A percentile compares a stretch with the other conserved stretches of the same genome.
Evolutionary conservation across 2,329 filamentous ascomycete species (phyloP).

Genomic region (Colletotrichum neosansevieriae): DNA sequence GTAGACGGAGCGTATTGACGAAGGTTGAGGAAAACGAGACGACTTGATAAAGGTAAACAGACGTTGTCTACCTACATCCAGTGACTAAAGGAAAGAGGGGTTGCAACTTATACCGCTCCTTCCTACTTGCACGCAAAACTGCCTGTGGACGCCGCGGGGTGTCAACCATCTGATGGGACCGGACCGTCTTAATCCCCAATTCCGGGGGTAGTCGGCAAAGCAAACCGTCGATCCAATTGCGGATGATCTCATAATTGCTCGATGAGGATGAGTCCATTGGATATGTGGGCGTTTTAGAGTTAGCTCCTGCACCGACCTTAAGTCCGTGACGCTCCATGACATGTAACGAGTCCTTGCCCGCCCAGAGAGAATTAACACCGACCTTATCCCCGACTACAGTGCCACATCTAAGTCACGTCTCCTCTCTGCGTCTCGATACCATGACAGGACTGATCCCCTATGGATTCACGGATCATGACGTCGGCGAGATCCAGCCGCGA

Average conservation of each 20-base stretch:
- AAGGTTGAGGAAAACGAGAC: no score
- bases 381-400: conserved; percentile 3
- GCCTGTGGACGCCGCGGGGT: neutral
- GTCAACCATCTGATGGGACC: neutral
- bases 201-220: neutral
- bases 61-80: no score
- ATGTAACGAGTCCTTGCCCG: conserved; percentile 1
- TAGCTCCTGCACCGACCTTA: conserved; percentile 15
- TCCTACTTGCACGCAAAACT: neutral
- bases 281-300: conserved; percentile 25
- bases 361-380: conserved; percentile 9
- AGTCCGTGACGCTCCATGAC: conserved; percentile 16
- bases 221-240: neutral
- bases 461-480: neutral
- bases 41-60: no score
- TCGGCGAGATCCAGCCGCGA: conserved; percentile 1
- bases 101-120: conserved; percentile 9
- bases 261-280: conserved; percentile 23
- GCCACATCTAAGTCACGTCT: neutral
- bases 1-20: no score
- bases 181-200: neutral
- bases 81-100: conserved; percentile 9
- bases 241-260: conserved; percentile 28
- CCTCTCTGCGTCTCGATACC: neutral
- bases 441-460: no score